phyloP scores from a whole-genome alignment of 768 basidiomycete genomes.

The Mycena galopus region DNA sequence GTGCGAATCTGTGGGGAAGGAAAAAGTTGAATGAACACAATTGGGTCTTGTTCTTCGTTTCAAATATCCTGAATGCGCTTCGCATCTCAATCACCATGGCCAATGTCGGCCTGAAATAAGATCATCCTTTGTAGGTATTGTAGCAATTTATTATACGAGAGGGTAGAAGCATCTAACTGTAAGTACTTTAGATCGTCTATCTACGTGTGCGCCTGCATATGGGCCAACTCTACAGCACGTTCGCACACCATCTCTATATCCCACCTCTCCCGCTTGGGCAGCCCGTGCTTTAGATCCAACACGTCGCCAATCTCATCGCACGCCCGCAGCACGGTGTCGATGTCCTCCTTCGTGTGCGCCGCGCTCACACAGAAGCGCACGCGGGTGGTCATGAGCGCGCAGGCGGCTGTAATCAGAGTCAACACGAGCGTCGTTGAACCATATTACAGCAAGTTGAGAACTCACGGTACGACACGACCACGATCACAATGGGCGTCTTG shows the following conservation, averaged over 20 bases:
- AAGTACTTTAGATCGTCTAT: too few relatives aligned
- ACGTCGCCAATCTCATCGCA: conserved; percentile 94
- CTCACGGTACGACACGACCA: conserved; percentile 85
- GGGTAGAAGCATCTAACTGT: too few relatives aligned
- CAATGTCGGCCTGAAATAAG: too few relatives aligned
- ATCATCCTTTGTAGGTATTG: too few relatives aligned
- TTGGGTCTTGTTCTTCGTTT: too few relatives aligned
- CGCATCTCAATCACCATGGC: too few relatives aligned
- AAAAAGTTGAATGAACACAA: too few relatives aligned
- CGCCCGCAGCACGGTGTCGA: conserved; percentile 87
- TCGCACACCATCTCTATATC: conserved; percentile 77
- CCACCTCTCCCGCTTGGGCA: conserved; percentile 74
- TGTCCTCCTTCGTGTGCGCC: conserved; percentile 96
- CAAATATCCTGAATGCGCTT: too few relatives aligned
- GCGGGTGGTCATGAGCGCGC: conserved; percentile 87
- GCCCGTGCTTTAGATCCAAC: conserved; percentile 89
- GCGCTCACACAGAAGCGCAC: conserved; percentile 96
- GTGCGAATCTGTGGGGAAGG: too few relatives aligned
- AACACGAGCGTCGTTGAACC: background rate
- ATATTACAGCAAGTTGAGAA: background rate
- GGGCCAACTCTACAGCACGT: conserved; percentile 82
- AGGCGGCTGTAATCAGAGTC: conserved; percentile 61
- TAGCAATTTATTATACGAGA: too few relatives aligned
- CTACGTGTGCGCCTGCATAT: conserved; percentile 34
- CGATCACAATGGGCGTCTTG: conserved; percentile 85